phyloP scores from a whole-genome alignment of 1,139 yeast genomes.

The Lodderomyces orthopsilosis region DNA sequence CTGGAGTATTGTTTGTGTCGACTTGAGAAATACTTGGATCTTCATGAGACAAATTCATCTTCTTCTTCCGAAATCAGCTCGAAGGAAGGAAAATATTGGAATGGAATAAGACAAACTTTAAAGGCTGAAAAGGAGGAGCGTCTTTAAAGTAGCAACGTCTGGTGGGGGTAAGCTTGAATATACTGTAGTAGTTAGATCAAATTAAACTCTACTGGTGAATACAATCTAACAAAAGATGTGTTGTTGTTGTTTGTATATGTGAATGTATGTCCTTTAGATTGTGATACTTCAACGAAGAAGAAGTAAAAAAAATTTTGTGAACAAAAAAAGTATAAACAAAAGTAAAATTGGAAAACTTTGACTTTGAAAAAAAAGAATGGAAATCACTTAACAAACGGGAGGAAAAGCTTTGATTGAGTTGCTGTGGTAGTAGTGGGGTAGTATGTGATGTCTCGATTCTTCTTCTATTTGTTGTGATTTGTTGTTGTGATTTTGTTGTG shows the following conservation, averaged over 20 bases:
- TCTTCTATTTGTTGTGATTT: background rate
- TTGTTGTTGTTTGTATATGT: background rate
- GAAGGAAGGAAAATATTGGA: background rate
- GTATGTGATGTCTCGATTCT: no score
- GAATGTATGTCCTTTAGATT: background rate
- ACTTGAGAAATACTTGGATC: conserved; percentile 22
- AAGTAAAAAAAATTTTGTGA: background rate
- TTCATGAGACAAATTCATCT: conserved; percentile 28
- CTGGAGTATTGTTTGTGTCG: conserved; percentile 7
- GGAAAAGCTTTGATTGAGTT: no score
- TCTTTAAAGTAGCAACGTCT: no score
- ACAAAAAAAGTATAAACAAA: background rate
- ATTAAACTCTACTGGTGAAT: no score
- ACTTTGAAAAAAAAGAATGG: no score
- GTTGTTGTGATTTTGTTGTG: background rate
- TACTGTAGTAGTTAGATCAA: no score
- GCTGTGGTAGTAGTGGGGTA: background rate
- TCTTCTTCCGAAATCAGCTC: conserved; percentile 8
- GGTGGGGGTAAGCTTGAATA: no score
- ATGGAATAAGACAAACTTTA: background rate
- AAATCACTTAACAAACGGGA: background rate
- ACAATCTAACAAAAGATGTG: no score
- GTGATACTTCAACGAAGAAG: background rate
- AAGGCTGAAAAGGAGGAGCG: no score
- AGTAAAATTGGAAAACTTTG: background rate